These are phyloP conservation scores for Vitis hybrid DNA, from an alignment of 177 flowering plant species.

Conservation along the genomic window DNA sequence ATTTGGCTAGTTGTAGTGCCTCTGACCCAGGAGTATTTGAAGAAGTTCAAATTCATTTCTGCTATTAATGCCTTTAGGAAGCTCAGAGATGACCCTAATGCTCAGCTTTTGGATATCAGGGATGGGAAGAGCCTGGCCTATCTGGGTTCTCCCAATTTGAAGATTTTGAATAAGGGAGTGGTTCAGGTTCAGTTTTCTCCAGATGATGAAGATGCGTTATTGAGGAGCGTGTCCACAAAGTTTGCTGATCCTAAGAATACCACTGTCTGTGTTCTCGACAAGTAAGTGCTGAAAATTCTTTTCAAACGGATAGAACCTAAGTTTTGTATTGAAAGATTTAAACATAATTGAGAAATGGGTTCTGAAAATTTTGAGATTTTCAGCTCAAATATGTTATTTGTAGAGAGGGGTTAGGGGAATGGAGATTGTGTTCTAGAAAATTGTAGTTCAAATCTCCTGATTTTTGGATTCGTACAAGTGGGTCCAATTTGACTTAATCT, in stretches of 20 bases:
- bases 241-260: conserved; percentile 62
- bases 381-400: too few relatives aligned
- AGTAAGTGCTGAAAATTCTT: conserved; percentile 42
- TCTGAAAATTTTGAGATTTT: not conserved
- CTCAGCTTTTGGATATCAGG: conserved; percentile 77
- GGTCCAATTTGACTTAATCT: too few relatives aligned
- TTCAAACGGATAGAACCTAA: not conserved
- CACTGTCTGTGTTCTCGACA: conserved; percentile 67
- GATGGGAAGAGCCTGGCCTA: conserved; percentile 43
- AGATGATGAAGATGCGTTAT: conserved; percentile 61
- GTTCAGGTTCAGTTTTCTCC: conserved; percentile 56
- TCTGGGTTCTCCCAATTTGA: conserved; percentile 73
- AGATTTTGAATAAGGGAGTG: conserved; percentile 45
- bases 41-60: conserved; percentile 57
- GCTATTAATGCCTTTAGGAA: conserved; percentile 74
- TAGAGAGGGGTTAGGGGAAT: too few relatives aligned
- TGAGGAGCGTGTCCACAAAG: conserved; percentile 54
- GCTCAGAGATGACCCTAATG: conserved; percentile 61
- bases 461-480: too few relatives aligned
- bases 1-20: conserved; percentile 86
- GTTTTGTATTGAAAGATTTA: not conserved
- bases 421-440: too few relatives aligned
- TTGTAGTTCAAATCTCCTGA: too few relatives aligned
- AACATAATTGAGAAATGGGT: not conserved
- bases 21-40: conserved; percentile 53